phyloP scores from a whole-genome alignment of 805 yeast species.

The Zygosaccharomyces kombuchaensis region DNA sequence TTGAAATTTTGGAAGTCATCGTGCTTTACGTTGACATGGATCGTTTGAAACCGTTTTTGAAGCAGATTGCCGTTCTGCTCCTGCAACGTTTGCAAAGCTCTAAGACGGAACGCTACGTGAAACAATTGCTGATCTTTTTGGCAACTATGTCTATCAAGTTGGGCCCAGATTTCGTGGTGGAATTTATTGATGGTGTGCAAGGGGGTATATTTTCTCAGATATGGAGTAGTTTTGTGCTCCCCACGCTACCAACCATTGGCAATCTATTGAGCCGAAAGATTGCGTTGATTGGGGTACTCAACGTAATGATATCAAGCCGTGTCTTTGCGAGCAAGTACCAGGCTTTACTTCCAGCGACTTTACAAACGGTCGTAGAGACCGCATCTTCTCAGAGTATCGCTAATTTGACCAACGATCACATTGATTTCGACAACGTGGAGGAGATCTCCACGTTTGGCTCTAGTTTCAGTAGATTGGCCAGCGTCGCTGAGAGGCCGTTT shows the following conservation, averaged over 20 bases:
- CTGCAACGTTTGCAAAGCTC: slow-evolving; percentile 76
- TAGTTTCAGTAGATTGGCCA: slow-evolving; percentile 66
- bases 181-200: slow-evolving; percentile 72
- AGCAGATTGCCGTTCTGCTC: slow-evolving; percentile 70
- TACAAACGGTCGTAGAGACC: slow-evolving; percentile 42
- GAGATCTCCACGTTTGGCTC: slow-evolving; percentile 85
- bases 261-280: slow-evolving; percentile 55
- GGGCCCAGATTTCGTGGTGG: slow-evolving; percentile 50
- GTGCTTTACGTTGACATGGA: slow-evolving; percentile 51
- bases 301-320: slow-evolving; percentile 37
- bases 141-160: slow-evolving; percentile 47
- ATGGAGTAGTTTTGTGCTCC: slow-evolving; percentile 38
- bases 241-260: slow-evolving; percentile 43
- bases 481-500: slow-evolving; percentile 53
- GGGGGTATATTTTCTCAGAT: slow-evolving; percentile 49
- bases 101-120: slow-evolving; percentile 75
- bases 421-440: slow-evolving; percentile 48
- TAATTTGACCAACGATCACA: slow-evolving; percentile 36
- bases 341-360: slow-evolving; percentile 39
- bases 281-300: slow-evolving; percentile 46
- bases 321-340: slow-evolving; percentile 42
- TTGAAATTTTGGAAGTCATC: slow-evolving; percentile 75
- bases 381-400: slow-evolving; percentile 38
- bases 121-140: slow-evolving; percentile 63
- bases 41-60: slow-evolving; percentile 49